Base-by-base conservation (phyloP, 768 basidiomycete species). In the Lactarius deliciosus region DNA sequence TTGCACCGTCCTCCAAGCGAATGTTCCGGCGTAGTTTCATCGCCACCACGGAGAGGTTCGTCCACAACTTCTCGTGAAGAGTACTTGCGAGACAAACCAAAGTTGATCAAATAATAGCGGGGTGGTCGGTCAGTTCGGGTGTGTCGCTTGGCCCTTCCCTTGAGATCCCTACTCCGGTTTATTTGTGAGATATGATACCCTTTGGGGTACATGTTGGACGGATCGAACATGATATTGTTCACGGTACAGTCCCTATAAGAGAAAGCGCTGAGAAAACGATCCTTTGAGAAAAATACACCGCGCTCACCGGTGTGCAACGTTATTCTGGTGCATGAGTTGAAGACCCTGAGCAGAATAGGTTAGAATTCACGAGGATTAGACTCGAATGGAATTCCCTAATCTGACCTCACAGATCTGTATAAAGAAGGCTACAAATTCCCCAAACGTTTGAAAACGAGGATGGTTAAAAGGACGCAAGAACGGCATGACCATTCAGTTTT, bases 41-140 rank as follows among this genome's bases (percentile, higher is more conserved):
- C 73, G 6, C 70, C 75, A 10, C 73, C 74, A 25, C 56, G 66
- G 30, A 74, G 61, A 8, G 73, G 64, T 10, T 34, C n/a, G 11
- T 66, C 65, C 38, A 57, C 57, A 6, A 53, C 65, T 13, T 43
- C 43, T 66, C 74, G 30, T 47, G 43, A 34, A 65, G 65, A n/a
- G 36, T 57, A 15, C 3, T 43, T 20, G 28, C 67, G 69, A 25
- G 75, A 73, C 15, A 74, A 38, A 13, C 75, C 76, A 53, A 76
- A 75, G 45, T 76, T 74, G 18, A 75, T 76, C 8, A 76, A 61
- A 56, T 70, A 74, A 45, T 76, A 76, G 18, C 68, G 68, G 1
- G 73, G 71, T 41, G 68, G 69, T 13, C 57, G 60, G 22, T 72
- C 55, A 1, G 76, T 76, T 8, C 75, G 71, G n/a, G 72, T 60